These are phyloP conservation scores for Leccinum subtestaceum DNA, from an alignment of 768 basidiomycete genomes.

Conservation along the genomic window DNA sequence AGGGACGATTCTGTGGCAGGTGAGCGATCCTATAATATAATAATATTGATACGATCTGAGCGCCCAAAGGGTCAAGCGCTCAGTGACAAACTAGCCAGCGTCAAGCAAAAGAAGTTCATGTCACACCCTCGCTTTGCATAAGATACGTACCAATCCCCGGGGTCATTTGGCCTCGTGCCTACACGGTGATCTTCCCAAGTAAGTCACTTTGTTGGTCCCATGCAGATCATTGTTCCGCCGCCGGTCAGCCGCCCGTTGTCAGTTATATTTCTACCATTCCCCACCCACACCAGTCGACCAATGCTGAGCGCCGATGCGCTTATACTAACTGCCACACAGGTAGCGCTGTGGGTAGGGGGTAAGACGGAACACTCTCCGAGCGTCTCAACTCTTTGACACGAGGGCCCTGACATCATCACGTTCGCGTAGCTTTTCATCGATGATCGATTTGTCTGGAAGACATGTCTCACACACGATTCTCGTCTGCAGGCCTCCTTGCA, in stretches of 20 bases:
- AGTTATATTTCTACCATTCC: neutral
- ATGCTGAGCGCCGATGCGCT: constrained; percentile 1
- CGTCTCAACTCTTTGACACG: neutral
- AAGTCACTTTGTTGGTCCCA: neutral
- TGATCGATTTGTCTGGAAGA: neutral
- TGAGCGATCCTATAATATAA: neutral
- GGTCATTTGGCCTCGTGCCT: neutral
- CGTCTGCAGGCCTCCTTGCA: neutral
- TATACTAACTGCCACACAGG: neutral
- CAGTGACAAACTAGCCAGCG: neutral
- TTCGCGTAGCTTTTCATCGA: neutral
- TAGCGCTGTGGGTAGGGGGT: neutral
- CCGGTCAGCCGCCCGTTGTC: neutral
- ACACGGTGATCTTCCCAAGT: neutral
- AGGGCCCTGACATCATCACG: neutral
- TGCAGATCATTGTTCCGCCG: neutral
- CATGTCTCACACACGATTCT: neutral
- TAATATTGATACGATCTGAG: neutral
- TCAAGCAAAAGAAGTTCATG: neutral
- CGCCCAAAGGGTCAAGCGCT: neutral
- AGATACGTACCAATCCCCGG: neutral
- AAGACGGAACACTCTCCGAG: neutral
- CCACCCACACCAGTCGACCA: neutral
- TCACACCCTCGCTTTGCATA: neutral
- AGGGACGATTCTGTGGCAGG: neutral